Conservation (phyloP, 2,329 filamentous ascomycete species). For the Colletotrichum chrysophilum region DNA sequence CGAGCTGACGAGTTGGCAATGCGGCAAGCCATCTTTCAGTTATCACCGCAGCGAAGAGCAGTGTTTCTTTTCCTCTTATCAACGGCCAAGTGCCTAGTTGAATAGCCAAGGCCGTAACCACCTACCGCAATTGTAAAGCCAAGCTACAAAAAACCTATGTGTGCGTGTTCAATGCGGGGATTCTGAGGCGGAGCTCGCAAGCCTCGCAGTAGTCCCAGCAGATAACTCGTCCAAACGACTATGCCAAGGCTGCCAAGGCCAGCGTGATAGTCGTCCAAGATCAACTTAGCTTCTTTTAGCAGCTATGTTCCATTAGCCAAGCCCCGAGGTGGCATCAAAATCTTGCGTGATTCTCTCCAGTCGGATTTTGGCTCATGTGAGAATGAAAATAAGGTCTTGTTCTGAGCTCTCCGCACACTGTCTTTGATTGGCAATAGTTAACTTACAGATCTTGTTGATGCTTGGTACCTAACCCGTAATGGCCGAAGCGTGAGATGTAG, state of each 20-base stretch:
- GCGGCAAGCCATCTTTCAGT: background rate
- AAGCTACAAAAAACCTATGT: background rate
- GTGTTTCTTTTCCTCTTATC: background rate
- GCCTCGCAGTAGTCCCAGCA: background rate
- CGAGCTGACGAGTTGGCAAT: background rate
- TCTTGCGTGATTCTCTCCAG: background rate
- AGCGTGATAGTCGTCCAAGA: conserved; percentile 1
- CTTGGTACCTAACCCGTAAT: background rate
- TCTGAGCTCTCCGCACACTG: background rate
- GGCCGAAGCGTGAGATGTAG: background rate
- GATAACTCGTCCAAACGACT: background rate
- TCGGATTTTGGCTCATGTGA: background rate
- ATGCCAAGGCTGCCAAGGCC: background rate
- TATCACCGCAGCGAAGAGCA: background rate
- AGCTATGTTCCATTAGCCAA: background rate
- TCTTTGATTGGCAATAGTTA: background rate
- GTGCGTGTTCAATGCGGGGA: background rate
- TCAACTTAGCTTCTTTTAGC: background rate
- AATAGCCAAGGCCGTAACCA: background rate
- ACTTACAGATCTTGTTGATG: background rate
- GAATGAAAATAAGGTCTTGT: background rate
- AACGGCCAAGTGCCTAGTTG: background rate
- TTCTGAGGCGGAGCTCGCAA: background rate
- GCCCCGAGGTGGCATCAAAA: background rate
- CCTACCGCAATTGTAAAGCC: background rate